Conservation (phyloP, 2,329 filamentous ascomycete species). For the Alternaria alternata region DNA sequence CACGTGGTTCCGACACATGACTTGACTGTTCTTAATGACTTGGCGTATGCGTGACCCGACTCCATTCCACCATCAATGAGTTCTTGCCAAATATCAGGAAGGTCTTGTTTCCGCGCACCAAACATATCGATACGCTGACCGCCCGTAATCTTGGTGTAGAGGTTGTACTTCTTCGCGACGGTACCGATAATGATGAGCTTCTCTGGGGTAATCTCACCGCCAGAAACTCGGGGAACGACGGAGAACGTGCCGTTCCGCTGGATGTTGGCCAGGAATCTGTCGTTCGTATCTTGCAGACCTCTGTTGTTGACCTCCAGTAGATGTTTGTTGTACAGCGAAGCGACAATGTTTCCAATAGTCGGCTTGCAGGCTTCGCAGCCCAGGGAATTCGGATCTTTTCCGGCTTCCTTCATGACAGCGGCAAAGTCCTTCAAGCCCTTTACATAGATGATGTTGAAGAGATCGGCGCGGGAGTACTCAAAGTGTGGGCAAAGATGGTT, state of each 20-base stretch:
- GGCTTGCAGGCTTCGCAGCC: slow-evolving; percentile 92
- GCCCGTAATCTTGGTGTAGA: slow-evolving; percentile 93
- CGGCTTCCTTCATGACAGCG: slow-evolving; percentile 80
- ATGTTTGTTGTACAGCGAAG: slow-evolving; percentile 84
- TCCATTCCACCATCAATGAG: slow-evolving; percentile 88
- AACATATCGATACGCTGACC: slow-evolving; percentile 94
- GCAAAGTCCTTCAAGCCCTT: slow-evolving; percentile 76
- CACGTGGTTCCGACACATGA: slow-evolving; percentile 90
- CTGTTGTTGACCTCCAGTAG: slow-evolving; percentile 75
- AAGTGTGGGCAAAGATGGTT: slow-evolving; percentile 90
- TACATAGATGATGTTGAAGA: slow-evolving; percentile 89
- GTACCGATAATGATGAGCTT: slow-evolving; percentile 84
- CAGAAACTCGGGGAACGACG: slow-evolving; percentile 82
- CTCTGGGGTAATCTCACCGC: slow-evolving; percentile 86
- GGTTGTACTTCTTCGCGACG: slow-evolving; percentile 81
- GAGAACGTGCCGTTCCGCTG: slow-evolving; percentile 92
- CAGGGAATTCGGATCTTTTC: slow-evolving; percentile 73
- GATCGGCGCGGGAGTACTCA: slow-evolving; percentile 79
- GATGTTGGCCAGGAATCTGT: slow-evolving; percentile 86
- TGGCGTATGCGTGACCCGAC: slow-evolving; percentile 89
- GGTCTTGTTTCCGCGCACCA: slow-evolving; percentile 85
- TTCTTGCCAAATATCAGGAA: slow-evolving; percentile 81
- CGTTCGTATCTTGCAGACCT: slow-evolving; percentile 89
- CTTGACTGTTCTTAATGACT: slow-evolving; percentile 88
- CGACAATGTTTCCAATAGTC: slow-evolving; percentile 78